These are phyloP conservation scores for Kodamaea hsintzibuensis DNA, from an alignment of 805 yeast species.

Conservation along the genomic window DNA sequence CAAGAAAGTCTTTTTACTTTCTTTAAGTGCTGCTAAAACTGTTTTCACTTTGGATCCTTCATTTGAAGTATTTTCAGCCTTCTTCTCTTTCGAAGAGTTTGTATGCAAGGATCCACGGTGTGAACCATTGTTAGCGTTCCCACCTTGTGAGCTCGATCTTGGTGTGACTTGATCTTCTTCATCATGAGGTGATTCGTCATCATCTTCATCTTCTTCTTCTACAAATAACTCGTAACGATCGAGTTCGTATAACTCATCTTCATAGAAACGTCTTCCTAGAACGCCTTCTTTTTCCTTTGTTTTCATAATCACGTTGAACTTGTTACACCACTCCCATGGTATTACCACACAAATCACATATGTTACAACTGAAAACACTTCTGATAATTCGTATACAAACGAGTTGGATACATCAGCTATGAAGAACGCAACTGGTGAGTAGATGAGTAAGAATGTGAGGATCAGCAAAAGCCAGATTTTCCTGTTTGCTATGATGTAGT, in stretches of 20 bases:
- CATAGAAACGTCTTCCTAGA: constrained; percentile 72
- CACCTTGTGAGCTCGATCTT: not conserved
- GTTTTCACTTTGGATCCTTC: constrained; percentile 4
- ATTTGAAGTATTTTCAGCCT: not conserved
- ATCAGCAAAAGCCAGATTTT: constrained; percentile 56
- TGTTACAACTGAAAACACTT: constrained; percentile 70
- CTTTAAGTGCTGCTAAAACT: constrained; percentile 9
- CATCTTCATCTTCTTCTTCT: constrained; percentile 31
- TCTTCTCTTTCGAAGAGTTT: not conserved
- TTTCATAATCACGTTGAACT: constrained; percentile 57
- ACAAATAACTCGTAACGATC: constrained; percentile 42
- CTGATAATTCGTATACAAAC: constrained; percentile 75
- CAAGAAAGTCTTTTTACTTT: constrained; percentile 40
- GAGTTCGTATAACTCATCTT: constrained; percentile 55
- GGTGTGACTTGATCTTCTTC: not conserved
- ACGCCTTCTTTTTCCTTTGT: constrained; percentile 67
- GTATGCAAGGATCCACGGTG: constrained; percentile 2
- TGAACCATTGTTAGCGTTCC: not conserved
- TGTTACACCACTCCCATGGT: constrained; percentile 86
- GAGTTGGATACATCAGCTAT: constrained; percentile 73
- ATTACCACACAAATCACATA: constrained; percentile 69
- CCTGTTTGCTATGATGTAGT: constrained; percentile 49
- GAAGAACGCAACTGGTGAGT: constrained; percentile 67
- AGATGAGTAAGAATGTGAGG: constrained; percentile 54
- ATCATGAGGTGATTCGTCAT: not conserved